phyloP scores from a whole-genome alignment of 345 rosid genomes.

The Gossypium thurberi region DNA sequence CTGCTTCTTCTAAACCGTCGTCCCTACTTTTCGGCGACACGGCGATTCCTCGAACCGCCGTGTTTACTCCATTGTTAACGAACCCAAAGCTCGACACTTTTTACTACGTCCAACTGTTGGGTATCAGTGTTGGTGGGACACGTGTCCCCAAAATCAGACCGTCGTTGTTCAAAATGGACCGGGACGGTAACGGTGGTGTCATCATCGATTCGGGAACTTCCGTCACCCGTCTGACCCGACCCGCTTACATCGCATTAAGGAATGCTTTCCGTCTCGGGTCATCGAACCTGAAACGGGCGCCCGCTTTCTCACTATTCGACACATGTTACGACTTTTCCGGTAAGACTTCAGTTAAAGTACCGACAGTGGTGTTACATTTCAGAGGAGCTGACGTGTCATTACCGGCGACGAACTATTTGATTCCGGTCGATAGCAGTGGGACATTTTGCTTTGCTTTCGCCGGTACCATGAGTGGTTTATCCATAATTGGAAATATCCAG shows the following conservation, averaged over 20 bases:
- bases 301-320: constrained; percentile 60
- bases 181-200: constrained; percentile 79
- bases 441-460: constrained; percentile 96
- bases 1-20: too few species aligned
- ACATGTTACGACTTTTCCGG: constrained; percentile 78
- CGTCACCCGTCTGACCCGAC: constrained; percentile 68
- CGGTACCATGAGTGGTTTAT: constrained; percentile 72
- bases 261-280: constrained; percentile 59
- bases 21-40: too few species aligned
- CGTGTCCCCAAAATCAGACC: constrained; percentile 62
- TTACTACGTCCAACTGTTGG: constrained; percentile 81
- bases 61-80: constrained; percentile 63
- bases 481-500: constrained; percentile 90
- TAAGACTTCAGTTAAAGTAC: constrained; percentile 57
- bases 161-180: constrained; percentile 65
- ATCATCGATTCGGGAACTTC: constrained; percentile 85
- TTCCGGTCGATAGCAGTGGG: constrained; percentile 67
- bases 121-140: constrained; percentile 82
- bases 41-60: constrained; percentile 60
- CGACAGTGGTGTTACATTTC: constrained; percentile 64
- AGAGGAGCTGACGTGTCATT: constrained; percentile 66
- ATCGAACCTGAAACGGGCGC: constrained; percentile 36
- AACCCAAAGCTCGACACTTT: constrained; percentile 92
- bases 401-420: constrained; percentile 87
- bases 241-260: constrained; percentile 58